Evolutionary conservation across 164 flowering plant species (phyloP).

Genomic region (Euptelea pleiosperma): DNA sequence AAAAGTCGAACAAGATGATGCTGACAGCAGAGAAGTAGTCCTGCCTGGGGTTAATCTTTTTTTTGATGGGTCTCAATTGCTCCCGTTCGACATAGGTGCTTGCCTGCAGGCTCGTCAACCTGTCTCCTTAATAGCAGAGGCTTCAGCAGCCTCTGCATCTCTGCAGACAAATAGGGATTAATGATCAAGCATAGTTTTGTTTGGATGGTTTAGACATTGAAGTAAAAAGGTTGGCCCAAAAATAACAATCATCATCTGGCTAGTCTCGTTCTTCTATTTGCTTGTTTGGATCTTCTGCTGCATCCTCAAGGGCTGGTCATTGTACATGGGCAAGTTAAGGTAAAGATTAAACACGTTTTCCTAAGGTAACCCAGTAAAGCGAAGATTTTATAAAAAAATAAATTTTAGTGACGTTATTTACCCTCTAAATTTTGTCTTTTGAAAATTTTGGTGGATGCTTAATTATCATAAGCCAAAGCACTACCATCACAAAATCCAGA

Average conservation of each 20-base stretch:
- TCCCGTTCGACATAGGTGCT: slow-evolving; percentile 87
- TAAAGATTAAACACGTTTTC: slow-evolving; percentile 5
- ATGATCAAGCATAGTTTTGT: slow-evolving; percentile 6
- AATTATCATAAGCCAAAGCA: no score
- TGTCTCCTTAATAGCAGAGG: slow-evolving; percentile 77
- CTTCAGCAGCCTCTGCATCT: slow-evolving; percentile 66
- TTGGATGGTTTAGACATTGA: neutral
- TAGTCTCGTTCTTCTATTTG: slow-evolving; percentile 3
- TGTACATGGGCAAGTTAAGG: slow-evolving; percentile 9
- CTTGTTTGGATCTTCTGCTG: slow-evolving; percentile 18
- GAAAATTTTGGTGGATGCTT: no score
- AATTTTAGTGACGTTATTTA: no score
- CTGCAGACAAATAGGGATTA: slow-evolving; percentile 37
- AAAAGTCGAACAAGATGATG: slow-evolving; percentile 71
- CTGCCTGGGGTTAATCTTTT: slow-evolving; percentile 89
- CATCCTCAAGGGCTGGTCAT: slow-evolving; percentile 11
- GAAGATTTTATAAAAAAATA: neutral
- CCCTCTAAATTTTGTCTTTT: no score
- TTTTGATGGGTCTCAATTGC: slow-evolving; percentile 83
- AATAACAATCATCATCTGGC: slow-evolving; percentile 1
- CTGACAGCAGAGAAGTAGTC: slow-evolving; percentile 64
- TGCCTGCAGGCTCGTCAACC: slow-evolving; percentile 98
- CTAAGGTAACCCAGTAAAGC: neutral
- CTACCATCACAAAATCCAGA: no score
- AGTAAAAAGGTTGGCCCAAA: slow-evolving; percentile 4